Base-by-base conservation (phyloP, 2,329 filamentous ascomycete genomes). In the Colletotrichum trifolii region DNA sequence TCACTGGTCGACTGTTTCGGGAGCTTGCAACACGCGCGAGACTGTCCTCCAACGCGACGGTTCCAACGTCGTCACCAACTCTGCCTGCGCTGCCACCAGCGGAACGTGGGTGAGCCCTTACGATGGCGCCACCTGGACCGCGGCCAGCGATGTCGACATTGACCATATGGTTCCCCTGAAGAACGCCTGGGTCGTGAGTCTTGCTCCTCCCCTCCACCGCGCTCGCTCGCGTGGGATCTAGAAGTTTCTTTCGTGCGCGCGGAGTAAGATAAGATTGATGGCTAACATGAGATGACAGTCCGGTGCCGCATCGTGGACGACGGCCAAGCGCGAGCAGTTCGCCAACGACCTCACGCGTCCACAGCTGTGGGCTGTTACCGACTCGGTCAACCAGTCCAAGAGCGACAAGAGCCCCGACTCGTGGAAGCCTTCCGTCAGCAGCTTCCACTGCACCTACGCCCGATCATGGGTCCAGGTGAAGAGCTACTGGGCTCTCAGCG, bases 81-180 rank as follows among this genome's bases (percentile, higher is more conserved):
- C 77, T 11, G 81, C 84, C 39, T 96, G 92, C 76, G 78, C 83
- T 1, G 77, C 90, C 0, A 89, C 83, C 0, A 87, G 85, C 3
- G 92, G 93, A 5, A 82, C 80, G 0, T 96, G 93, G 92, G 77
- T 75, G 45, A 89, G 86, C 40, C 90, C 91, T 0, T 96, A 91
- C 74, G 92, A 95, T 72, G 91, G 91, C 13, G 89, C 80, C 0
- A 87, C 82, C 1, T 93, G 90, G 89, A 90, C 87, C 0, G 79
- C 81, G 0, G 86, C 91, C 1, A 85, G 82, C 15, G 90, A 94
- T 70, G 76, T 96, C 1, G 91, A 95, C 70, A 95, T 96, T 65
- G 93, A 96, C 75, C 93, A 96, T 75, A 83, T 96, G 78, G 91
- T 96, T 3, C 92, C 93, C 1, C 76, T 96, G 66, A 89, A 90